Conservation (phyloP, 257 asterid species). For the Solanum dulcamara region DNA sequence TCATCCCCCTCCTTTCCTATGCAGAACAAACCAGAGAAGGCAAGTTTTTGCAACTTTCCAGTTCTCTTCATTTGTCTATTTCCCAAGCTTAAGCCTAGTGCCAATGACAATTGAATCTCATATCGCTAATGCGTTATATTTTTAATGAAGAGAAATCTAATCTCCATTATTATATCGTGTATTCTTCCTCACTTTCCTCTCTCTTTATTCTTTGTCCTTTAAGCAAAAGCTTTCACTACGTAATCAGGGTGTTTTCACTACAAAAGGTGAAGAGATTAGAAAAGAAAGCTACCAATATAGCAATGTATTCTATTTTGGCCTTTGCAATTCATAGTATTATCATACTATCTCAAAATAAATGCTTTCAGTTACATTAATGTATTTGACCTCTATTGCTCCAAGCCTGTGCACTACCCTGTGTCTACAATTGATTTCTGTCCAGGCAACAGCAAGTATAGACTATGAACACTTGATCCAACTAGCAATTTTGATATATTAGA, state of each 20-base stretch:
- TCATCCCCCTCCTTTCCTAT: background rate
- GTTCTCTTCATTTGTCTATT: background rate
- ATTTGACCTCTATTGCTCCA: background rate
- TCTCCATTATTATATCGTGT: background rate
- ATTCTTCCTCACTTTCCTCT: background rate
- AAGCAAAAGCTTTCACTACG: background rate
- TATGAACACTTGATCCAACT: background rate
- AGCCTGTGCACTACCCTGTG: background rate
- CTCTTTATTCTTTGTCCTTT: background rate
- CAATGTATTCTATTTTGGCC: background rate
- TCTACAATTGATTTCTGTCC: background rate
- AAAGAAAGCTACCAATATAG: background rate
- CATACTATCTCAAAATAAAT: background rate
- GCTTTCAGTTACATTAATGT: background rate
- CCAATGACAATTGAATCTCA: background rate
- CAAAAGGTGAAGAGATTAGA: background rate
- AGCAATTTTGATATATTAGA: background rate
- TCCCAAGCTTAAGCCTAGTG: background rate
- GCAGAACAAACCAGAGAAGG: background rate
- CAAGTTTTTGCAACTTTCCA: background rate
- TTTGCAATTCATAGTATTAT: background rate
- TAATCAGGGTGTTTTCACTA: background rate
- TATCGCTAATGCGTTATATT: background rate
- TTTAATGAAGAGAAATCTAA: background rate
- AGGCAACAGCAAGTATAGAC: background rate